Conservation (phyloP, 2,329 filamentous ascomycete genomes). For the Aspergillus awamori region DNA sequence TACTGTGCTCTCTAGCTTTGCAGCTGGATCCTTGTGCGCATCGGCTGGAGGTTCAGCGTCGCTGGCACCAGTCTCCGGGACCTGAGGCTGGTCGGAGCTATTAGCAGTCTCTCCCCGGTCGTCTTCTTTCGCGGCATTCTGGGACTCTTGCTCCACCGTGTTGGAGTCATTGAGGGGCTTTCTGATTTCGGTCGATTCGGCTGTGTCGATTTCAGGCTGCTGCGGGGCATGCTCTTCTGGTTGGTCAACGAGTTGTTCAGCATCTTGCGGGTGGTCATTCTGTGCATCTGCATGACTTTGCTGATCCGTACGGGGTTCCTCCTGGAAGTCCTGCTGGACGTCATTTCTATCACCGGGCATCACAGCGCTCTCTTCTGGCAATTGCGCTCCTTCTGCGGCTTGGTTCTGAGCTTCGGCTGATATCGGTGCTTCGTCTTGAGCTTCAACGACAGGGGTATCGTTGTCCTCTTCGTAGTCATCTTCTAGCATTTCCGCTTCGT, state of each 20-base stretch:
- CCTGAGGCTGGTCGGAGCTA: constrained; percentile 16
- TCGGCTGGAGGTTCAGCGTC: constrained; percentile 16
- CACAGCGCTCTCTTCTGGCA: not conserved
- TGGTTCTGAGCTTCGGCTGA: constrained; percentile 15
- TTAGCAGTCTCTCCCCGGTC: constrained; percentile 8
- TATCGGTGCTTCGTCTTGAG: constrained; percentile 15
- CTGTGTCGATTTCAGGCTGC: constrained; percentile 12
- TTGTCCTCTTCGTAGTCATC: constrained; percentile 42
- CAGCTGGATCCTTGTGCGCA: constrained; percentile 14
- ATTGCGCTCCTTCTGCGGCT: constrained; percentile 1
- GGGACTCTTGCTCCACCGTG: constrained; percentile 22
- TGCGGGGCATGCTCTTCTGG: constrained; percentile 13
- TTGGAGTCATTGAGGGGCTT: constrained; percentile 25
- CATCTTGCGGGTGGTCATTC: not conserved
- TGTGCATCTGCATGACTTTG: constrained; percentile 8
- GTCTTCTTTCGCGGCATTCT: constrained; percentile 8
- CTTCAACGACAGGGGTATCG: constrained; percentile 33
- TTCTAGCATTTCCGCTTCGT: constrained; percentile 46
- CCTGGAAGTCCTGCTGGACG: not conserved
- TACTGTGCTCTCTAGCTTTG: not conserved
- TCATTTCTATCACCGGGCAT: constrained; percentile 3
- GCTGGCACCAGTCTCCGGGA: constrained; percentile 19
- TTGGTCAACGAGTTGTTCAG: constrained; percentile 12
- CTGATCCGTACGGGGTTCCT: constrained; percentile 10
- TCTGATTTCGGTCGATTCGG: constrained; percentile 7